These are phyloP conservation scores for Trichoderma asperellum DNA, from an alignment of 2,329 filamentous ascomycete species.

Conservation along the genomic window DNA sequence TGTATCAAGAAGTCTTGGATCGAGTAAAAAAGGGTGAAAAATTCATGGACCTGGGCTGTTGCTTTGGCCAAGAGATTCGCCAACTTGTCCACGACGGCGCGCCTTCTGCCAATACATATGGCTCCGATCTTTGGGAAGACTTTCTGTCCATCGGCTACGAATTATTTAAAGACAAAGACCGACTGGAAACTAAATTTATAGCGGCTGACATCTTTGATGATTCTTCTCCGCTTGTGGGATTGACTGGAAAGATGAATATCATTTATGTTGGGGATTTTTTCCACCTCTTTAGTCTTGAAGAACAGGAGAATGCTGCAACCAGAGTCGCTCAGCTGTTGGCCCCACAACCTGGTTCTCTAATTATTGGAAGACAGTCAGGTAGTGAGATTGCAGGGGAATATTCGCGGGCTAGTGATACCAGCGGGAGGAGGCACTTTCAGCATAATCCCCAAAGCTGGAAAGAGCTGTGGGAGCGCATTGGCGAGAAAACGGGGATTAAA, in stretches of 20 bases:
- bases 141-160: conserved; percentile 6
- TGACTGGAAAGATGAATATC: background rate
- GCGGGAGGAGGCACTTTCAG: conserved; percentile 2
- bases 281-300: conserved; percentile 8
- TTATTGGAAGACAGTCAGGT: background rate
- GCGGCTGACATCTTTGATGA: conserved; percentile 8
- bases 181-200: conserved; percentile 1
- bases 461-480: conserved; percentile 1
- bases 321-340: background rate
- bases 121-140: conserved; percentile 7
- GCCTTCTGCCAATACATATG: conserved; percentile 11
- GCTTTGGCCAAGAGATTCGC: conserved; percentile 8
- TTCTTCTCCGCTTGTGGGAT: background rate
- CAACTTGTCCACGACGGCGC: conserved; percentile 10
- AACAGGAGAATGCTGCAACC: background rate
- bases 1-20: background rate
- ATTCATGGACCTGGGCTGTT: conserved; percentile 4
- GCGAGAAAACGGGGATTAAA: background rate
- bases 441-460: conserved; percentile 11
- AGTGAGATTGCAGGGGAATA: background rate
- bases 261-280: conserved; percentile 9
- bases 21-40: background rate
- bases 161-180: background rate
- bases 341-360: background rate
- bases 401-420: background rate